These are phyloP conservation scores for Pseudocercospora eumusae DNA, from an alignment of 2,329 filamentous ascomycete species.

Conservation along the genomic window DNA sequence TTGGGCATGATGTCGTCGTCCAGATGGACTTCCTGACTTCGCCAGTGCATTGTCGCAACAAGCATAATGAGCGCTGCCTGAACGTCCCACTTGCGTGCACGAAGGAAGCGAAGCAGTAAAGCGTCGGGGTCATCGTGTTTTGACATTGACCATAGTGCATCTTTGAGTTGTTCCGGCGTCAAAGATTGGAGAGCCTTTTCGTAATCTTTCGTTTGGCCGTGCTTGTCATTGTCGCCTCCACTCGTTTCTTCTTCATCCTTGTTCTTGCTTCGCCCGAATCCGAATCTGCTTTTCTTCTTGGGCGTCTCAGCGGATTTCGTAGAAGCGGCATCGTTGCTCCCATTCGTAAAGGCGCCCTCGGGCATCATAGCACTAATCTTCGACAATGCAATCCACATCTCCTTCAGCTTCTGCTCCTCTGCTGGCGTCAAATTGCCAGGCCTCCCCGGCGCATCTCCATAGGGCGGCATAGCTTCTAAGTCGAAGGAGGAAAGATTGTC, in stretches of 20 bases:
- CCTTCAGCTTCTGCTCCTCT: slow-evolving; percentile 82
- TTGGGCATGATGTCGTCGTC: slow-evolving; percentile 82
- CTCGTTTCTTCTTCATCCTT: slow-evolving; percentile 59
- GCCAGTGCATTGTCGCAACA: slow-evolving; percentile 91
- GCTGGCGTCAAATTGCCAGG: slow-evolving; percentile 86
- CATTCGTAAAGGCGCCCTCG: slow-evolving; percentile 29
- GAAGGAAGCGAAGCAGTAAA: slow-evolving; percentile 75
- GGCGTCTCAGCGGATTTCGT: slow-evolving; percentile 22
- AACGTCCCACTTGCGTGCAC: slow-evolving; percentile 94
- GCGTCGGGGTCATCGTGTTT: slow-evolving; percentile 95
- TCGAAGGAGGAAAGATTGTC: slow-evolving; percentile 6
- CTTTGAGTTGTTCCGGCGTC: slow-evolving; percentile 74
- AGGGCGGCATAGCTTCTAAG: slow-evolving; percentile 46
- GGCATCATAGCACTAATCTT: slow-evolving; percentile 68
- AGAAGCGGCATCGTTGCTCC: slow-evolving; percentile 29
- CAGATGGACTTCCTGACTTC: slow-evolving; percentile 77
- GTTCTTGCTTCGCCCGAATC: slow-evolving; percentile 69
- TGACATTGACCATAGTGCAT: slow-evolving; percentile 87
- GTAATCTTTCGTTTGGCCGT: slow-evolving; percentile 85
- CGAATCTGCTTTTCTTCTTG: slow-evolving; percentile 65
- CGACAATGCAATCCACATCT: slow-evolving; percentile 78
- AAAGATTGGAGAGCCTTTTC: slow-evolving; percentile 75
- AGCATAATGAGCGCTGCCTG: slow-evolving; percentile 93
- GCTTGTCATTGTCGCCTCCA: slow-evolving; percentile 73
- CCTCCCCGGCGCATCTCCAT: slow-evolving; percentile 61